A percentile compares a stretch with the other conserved stretches of the same genome.
Evolutionary conservation across 2,329 filamentous ascomycete species (phyloP).

Genomic region (Dryadomyces quercivorus): DNA sequence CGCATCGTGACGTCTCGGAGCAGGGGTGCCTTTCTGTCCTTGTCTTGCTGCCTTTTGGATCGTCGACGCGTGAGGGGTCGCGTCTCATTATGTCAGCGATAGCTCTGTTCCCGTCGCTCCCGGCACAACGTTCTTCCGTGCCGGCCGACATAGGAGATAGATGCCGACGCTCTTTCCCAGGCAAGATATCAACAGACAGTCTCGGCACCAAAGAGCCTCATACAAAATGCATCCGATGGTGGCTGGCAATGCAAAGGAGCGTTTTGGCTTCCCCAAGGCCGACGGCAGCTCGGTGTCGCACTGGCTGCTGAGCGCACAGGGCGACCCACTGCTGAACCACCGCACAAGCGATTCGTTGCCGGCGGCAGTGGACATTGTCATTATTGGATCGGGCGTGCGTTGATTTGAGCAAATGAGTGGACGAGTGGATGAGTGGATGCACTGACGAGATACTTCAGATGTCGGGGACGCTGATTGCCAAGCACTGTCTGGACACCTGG

Average conservation of each 20-base stretch:
- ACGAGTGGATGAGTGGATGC: not conserved
- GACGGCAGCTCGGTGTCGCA: constrained; percentile 1
- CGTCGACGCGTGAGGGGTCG: not conserved
- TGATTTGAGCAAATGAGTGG: not conserved
- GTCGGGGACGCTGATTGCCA: not conserved
- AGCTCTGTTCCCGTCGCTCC: too few relatives aligned
- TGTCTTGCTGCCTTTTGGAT: not conserved
- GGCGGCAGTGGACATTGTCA: not conserved
- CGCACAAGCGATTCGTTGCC: not conserved
- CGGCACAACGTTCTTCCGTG: too few relatives aligned
- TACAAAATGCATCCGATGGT: not conserved
- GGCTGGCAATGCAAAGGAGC: not conserved
- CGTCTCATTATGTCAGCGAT: too few relatives aligned
- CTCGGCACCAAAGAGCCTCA: too few relatives aligned
- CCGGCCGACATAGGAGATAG: too few relatives aligned
- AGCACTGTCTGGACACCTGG: not conserved
- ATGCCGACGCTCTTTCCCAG: too few relatives aligned
- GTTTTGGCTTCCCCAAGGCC: constrained; percentile 1
- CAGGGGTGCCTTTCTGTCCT: too few relatives aligned
- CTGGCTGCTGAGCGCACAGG: constrained; percentile 2
- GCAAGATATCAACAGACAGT: too few relatives aligned
- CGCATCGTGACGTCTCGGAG: constrained; percentile 4
- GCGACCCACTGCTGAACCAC: not conserved
- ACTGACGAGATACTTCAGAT: not conserved
- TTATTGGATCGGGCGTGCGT: constrained; percentile 2